Evolutionary conservation across 441 rosid genomes (phyloP), one percentile per base, ranked within the genome.

Genomic region (Cnidoscolus chayamansa): DNA sequence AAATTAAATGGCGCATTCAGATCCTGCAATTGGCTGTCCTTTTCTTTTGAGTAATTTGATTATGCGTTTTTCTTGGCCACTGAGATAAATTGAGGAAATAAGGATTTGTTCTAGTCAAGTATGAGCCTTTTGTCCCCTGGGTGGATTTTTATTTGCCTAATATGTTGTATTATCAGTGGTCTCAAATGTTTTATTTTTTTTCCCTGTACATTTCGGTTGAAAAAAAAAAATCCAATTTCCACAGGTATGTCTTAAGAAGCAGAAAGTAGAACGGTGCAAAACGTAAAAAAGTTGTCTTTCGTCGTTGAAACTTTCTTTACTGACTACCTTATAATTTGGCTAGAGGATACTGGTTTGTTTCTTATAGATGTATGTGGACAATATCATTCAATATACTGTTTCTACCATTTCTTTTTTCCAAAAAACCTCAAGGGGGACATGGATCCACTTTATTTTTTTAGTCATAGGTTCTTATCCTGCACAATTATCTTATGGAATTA

Each of bases 1-100:
- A 55, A 37, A 55, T 72, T 62, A 4, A 16, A 16, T 1, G n/a
- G 55, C 31, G 56, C 63, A 35, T 70, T 63, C 76, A 81, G 86
- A 63, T 74, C 69, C 72, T 64, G 70, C 65, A 66, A 6, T 54
- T 64, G 25, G 55, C 32, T 63, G 7, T 57, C n/a, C 15, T 53
- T 15, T 2, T n/a, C 16, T 47, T 25, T 2, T 0, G 43, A 20
- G 5, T 31, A 48, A 48, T 59, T 65, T 12, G 0, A 4, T 55
- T 47, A 56, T 0, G 6, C 7, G 0, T 57, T 15, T 12, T 65
- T 32, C 32, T 67, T 35, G 59, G 67, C 53, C 68, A 50, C 1
- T 15, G 58, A 51, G 48, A 15, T 57, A 48, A 10, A 57, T 40
- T 5, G 45, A 40, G 45, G 9, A 49, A 51, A 13, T 12, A 56